Percentiles rank a stretch among this genome's conserved stretches.
phyloP scores from a whole-genome alignment of 2,329 filamentous ascomycete genomes.

The Pestalotiopsis sp. region DNA sequence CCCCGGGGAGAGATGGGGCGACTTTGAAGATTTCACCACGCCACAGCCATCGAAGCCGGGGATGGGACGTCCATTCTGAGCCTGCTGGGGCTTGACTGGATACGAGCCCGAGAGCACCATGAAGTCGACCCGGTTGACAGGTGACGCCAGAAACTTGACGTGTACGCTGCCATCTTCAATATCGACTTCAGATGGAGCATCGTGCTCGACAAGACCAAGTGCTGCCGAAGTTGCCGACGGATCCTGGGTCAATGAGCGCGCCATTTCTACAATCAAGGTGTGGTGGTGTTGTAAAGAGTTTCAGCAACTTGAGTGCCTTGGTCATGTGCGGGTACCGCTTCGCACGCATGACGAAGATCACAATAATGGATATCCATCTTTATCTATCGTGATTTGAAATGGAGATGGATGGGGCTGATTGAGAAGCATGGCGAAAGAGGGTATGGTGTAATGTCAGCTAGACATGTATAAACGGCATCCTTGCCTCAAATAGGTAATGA shows the following conservation, averaged over 20 bases:
- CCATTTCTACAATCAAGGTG: neutral
- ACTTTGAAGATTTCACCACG: constrained; percentile 7
- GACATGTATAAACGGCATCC: too few species aligned
- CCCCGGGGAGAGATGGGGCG: constrained; percentile 9
- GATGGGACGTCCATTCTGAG: constrained; percentile 15
- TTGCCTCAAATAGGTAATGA: too few species aligned
- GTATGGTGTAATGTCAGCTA: too few species aligned
- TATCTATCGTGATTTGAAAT: too few species aligned
- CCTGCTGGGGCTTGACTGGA: constrained; percentile 22
- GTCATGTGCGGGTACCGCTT: too few species aligned
- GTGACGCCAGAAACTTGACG: constrained; percentile 22
- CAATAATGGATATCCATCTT: too few species aligned
- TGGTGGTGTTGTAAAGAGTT: too few species aligned
- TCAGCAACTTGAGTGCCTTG: too few species aligned
- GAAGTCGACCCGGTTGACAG: constrained; percentile 27
- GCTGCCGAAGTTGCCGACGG: neutral
- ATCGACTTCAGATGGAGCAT: neutral
- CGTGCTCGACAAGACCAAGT: neutral
- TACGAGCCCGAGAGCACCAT: constrained; percentile 23
- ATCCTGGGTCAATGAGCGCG: neutral
- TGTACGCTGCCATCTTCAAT: constrained; percentile 11
- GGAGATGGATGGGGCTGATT: too few species aligned
- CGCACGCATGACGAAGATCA: too few species aligned
- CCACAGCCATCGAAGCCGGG: constrained; percentile 25
- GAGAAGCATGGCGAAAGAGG: too few species aligned